Base-by-base conservation (phyloP, 495 filamentous ascomycete genomes). In the Tuber melanosporum region DNA sequence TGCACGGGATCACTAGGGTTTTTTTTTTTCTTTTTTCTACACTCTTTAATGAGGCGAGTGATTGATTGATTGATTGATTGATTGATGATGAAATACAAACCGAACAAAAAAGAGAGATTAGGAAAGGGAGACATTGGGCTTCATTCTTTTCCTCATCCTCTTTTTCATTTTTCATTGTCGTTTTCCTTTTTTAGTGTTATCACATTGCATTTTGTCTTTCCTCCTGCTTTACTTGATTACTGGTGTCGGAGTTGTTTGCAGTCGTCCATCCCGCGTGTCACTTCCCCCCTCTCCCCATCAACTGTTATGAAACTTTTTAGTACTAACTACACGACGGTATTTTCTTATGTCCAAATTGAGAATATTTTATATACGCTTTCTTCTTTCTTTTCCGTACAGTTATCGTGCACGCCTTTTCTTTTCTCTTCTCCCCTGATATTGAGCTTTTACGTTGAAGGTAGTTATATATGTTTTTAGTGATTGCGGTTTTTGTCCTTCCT, bases 331-430 rank as follows among this genome's bases (percentile, higher is more conserved):
- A 66, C 26, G 57, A 66, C 26, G 57, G 57, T 36, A 66, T 19
- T 66, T 66, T 66, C 57, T 66, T 66, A 66, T 66, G 57, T 66
- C 57, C 26, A 66, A 66, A 66, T 66, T 66, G 57, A 66, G 57
- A 66, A 66, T 66, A 66, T 36, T 36, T 66, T 66, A 62, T 36
- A 66, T 66, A 66, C 57, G 57, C 57, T 66, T 44, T 74, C 8
- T 52, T 74, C 32, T 66, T 70, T 71, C 78, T 77, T 80, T 32
- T 71, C 69, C 49, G 2, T 22, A 52, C 49, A 10, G 20, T 8
- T 52, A 52, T 22, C 49, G 49, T 52, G 22, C 8, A n/a, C 10
- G 46, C 71, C 49, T 73, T 52, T 77, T 78, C 79, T 45, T 71
- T 62, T 74, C 73, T 79, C 44, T 36, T 41, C 45, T 79, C 62